Base-by-base conservation (phyloP, 148 eudicot species). In the Euryodendron excelsum region DNA sequence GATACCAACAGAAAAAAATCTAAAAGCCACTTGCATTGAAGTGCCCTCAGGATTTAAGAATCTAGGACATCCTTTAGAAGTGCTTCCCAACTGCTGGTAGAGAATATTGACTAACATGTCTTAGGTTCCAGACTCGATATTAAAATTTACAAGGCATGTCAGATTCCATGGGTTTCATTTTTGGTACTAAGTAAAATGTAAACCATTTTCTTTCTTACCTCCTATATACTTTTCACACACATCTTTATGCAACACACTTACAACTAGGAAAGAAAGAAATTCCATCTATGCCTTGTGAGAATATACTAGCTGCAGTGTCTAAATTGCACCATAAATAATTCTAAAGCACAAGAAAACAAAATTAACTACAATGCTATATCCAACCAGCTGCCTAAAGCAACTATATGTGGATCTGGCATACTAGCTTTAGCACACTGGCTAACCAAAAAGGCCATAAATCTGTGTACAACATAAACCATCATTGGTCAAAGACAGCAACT, bases 381-480 rank as follows among this genome's bases (percentile, higher is more conserved):
- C 52, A 41, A 68, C 50, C 13, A 41, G 52, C 72, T n/a, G 20
- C 25, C 28, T n/a, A n/a, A n/a, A n/a, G n/a, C n/a, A n/a, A 66
- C 20, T 27, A 39, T 0, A 8, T 9, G 2, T n/a, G 48, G 30
- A 21, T 10, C 18, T 37, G 5, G 50, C 4, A 11, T 67, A 36
- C 44, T n/a, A n/a, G n/a, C n/a, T n/a, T n/a, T n/a, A n/a, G n/a
- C n/a, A n/a, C n/a, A n/a, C n/a, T n/a, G n/a, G n/a, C n/a, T n/a
- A n/a, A n/a, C n/a, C 71, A 47, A 67, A 67, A 41, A 67, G 71
- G 18, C 44, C 68, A 33, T 37, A 67, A 21, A 21, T 37, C 71
- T 33, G 37, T 9, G 69, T 37, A 63, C 31, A 23, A 25, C 25
- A 67, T 67, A 44, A 18, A 21, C n/a, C 4, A 67, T 37, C 28